Evolutionary conservation across 306 rosid genomes (phyloP).

Genomic region (Cucumis hystrix): DNA sequence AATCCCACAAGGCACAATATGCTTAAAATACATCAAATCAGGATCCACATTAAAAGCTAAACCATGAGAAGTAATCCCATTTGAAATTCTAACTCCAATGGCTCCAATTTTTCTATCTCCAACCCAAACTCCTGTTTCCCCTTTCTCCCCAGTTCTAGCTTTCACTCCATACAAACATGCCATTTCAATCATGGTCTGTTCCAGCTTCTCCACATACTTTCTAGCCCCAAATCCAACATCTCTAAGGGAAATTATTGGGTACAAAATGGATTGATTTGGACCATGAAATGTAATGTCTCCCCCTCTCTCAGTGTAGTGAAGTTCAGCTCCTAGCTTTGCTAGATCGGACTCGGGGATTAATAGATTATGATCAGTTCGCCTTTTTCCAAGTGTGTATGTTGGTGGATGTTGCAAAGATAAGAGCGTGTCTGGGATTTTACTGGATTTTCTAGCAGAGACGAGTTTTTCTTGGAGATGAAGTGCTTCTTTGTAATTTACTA

Average conservation of each 20-base stretch:
- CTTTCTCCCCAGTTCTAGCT: slow-evolving; percentile 45
- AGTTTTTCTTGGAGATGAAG: slow-evolving; percentile 55
- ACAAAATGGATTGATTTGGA: slow-evolving; percentile 70
- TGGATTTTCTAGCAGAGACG: slow-evolving; percentile 46
- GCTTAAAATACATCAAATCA: slow-evolving; percentile 59
- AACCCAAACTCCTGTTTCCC: slow-evolving; percentile 88
- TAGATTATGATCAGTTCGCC: slow-evolving; percentile 64
- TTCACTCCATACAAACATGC: slow-evolving; percentile 54
- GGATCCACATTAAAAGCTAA: slow-evolving; percentile 85
- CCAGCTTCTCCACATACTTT: slow-evolving; percentile 68
- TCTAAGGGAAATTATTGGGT: slow-evolving; percentile 67
- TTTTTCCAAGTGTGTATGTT: slow-evolving; percentile 78
- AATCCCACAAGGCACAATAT: slow-evolving; percentile 88
- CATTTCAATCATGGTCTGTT: slow-evolving; percentile 61
- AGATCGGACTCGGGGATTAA: slow-evolving; percentile 52
- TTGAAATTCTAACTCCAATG: slow-evolving; percentile 63
- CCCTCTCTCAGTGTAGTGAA: slow-evolving; percentile 68
- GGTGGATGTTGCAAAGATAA: slow-evolving; percentile 75
- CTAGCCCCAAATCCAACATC: slow-evolving; percentile 65
- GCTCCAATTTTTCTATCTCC: slow-evolving; percentile 89
- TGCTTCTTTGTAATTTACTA: neutral
- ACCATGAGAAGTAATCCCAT: slow-evolving; percentile 78
- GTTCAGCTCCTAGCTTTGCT: slow-evolving; percentile 56
- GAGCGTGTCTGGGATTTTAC: slow-evolving; percentile 43
- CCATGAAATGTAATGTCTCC: slow-evolving; percentile 92